phyloP scores from a whole-genome alignment of 805 yeast genomes.

The Metschnikowia aberdeeniae region DNA sequence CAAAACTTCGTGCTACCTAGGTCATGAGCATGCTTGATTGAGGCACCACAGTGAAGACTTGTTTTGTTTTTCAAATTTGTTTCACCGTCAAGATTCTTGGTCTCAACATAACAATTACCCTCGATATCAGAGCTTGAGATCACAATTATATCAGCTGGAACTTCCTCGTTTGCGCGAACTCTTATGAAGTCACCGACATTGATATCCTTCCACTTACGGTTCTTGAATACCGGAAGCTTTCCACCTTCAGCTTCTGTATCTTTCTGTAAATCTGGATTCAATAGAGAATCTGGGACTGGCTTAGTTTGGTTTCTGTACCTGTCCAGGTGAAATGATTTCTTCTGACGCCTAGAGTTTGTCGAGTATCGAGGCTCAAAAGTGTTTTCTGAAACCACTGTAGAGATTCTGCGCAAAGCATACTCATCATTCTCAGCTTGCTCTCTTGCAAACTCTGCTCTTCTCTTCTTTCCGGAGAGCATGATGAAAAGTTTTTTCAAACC shows the following conservation, averaged over 20 bases:
- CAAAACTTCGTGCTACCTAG: conserved; percentile 54
- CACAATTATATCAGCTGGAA: conserved; percentile 68
- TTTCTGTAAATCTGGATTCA: conserved; percentile 20
- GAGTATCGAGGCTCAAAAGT: conserved; percentile 15
- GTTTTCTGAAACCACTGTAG: conserved; percentile 36
- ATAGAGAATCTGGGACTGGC: conserved; percentile 19
- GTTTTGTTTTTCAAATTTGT: conserved; percentile 50
- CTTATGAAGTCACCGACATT: conserved; percentile 62
- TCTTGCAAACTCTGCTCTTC: conserved; percentile 25
- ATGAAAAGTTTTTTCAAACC: conserved; percentile 22
- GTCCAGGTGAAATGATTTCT: conserved; percentile 16
- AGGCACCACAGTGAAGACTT: conserved; percentile 51
- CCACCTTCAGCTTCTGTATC: conserved; percentile 1
- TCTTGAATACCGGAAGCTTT: conserved; percentile 15
- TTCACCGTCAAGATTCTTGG: conserved; percentile 25
- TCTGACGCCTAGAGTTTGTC: conserved; percentile 8
- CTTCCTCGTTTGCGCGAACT: conserved; percentile 64
- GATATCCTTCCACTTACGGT: conserved; percentile 20
- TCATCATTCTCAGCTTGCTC: conserved; percentile 23
- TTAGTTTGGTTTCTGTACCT: conserved; percentile 5
- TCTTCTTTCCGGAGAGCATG: conserved; percentile 23
- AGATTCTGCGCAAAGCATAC: conserved; percentile 31
- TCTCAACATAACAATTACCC: conserved; percentile 60
- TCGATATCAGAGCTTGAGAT: conserved; percentile 65
- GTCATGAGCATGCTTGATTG: conserved; percentile 54